phyloP scores from a whole-genome alignment of 495 filamentous ascomycete species.

The Penicillium malachiteum region DNA sequence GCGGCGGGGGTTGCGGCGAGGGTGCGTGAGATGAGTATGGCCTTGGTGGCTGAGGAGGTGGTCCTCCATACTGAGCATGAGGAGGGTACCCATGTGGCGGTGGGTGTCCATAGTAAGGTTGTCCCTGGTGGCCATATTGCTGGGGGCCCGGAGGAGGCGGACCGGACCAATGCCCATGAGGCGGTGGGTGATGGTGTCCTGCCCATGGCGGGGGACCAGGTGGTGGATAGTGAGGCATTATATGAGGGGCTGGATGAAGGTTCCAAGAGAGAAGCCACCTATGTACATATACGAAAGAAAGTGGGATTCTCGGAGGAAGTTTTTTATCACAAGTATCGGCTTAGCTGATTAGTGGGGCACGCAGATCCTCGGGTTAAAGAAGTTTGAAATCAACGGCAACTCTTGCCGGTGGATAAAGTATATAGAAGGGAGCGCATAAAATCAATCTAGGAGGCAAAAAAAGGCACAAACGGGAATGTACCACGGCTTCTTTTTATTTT shows the following conservation, averaged over 20 bases:
- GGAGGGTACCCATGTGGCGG: not conserved
- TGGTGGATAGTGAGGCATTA: conserved; percentile 29
- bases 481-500: not conserved
- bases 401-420: too few relatives aligned
- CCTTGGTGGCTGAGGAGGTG: conserved; percentile 20
- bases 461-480: too few relatives aligned
- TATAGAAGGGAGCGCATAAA: not conserved
- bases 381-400: not conserved
- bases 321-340: not conserved
- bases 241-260: not conserved
- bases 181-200: conserved; percentile 24
- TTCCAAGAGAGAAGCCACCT: not conserved
- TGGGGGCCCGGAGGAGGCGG: not conserved
- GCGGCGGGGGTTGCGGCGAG: conserved; percentile 19
- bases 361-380: conserved; percentile 2
- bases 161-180: not conserved
- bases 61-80: not conserved
- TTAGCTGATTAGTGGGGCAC: conserved; percentile 16
- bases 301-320: not conserved
- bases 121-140: conserved; percentile 1
- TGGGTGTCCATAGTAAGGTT: conserved; percentile 20
- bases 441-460: not conserved
- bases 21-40: conserved; percentile 9
- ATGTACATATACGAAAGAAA: not conserved
- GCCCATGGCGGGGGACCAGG: conserved; percentile 23